Evolutionary conservation across 345 rosid species (phyloP).

Genomic region (Dimocarpus longan): DNA sequence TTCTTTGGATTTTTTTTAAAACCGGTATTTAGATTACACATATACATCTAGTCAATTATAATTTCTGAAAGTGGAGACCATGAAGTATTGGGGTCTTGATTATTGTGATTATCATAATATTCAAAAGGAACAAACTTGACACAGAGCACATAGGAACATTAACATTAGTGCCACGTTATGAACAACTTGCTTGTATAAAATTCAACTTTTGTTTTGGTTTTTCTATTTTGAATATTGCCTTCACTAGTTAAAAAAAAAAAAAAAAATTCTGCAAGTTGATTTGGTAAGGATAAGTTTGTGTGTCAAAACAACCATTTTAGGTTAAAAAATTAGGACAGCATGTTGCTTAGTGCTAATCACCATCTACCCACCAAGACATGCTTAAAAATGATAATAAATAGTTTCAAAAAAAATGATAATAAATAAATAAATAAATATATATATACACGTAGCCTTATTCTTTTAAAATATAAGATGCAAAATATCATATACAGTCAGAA

Average conservation of each 20-base stretch:
- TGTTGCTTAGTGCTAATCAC: constrained; percentile 4
- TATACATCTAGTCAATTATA: no score
- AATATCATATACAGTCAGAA: neutral
- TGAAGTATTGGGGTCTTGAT: neutral
- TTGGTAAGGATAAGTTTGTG: neutral
- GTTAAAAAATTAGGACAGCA: neutral
- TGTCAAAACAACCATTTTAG: neutral
- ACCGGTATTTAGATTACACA: no score
- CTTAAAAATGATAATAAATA: neutral
- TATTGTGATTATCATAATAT: neutral
- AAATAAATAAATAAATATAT: neutral
- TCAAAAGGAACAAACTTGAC: neutral
- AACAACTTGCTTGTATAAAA: neutral
- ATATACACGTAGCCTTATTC: neutral
- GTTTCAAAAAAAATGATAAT: no score
- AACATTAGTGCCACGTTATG: neutral
- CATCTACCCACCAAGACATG: neutral
- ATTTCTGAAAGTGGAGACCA: no score
- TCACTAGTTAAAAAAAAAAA: no score
- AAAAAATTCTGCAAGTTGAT: neutral
- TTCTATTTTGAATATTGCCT: neutral
- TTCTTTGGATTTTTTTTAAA: no score
- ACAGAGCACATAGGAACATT: neutral
- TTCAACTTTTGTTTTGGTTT: neutral
- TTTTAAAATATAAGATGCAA: no score